Conservation (phyloP, 345 rosid species). For the Euphorbia tirucalli region DNA sequence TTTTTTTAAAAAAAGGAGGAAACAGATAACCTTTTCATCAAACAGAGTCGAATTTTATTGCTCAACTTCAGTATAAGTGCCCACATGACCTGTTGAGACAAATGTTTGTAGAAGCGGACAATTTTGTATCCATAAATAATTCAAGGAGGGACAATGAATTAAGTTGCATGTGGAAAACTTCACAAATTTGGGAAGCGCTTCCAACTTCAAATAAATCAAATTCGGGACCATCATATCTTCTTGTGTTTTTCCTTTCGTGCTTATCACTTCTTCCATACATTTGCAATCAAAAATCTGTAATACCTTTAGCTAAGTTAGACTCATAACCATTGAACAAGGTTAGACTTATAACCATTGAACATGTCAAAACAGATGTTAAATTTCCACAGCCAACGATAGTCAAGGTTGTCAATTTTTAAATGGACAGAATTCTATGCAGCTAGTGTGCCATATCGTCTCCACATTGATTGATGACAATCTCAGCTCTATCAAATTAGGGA, state of each 20-base stretch:
- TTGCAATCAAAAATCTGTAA: background rate
- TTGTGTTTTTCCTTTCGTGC: background rate
- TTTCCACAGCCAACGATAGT: background rate
- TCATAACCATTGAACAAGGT: background rate
- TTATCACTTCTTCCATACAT: background rate
- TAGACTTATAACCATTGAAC: background rate
- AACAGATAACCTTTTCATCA: too few relatives aligned
- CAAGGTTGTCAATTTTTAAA: conserved; percentile 8
- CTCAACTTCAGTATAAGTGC: too few relatives aligned
- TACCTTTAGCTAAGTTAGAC: background rate
- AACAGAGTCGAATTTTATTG: too few relatives aligned
- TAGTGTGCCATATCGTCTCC: conserved; percentile 11
- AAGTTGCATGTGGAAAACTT: background rate
- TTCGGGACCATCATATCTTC: background rate
- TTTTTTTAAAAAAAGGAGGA: too few relatives aligned
- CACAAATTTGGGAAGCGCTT: conserved; percentile 1
- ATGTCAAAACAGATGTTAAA: conserved; percentile 5
- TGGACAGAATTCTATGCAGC: background rate
- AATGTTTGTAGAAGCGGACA: conserved; percentile 1
- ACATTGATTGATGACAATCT: background rate
- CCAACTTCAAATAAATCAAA: background rate
- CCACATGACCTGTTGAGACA: background rate
- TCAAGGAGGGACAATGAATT: conserved; percentile 5
- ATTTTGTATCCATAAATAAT: background rate
- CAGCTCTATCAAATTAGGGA: conserved; percentile 7